Percentiles rank a stretch among this genome's conserved stretches.
Evolutionary conservation across 495 filamentous ascomycete species (phyloP).

Genomic region (Xanthoparmelia taractica): DNA sequence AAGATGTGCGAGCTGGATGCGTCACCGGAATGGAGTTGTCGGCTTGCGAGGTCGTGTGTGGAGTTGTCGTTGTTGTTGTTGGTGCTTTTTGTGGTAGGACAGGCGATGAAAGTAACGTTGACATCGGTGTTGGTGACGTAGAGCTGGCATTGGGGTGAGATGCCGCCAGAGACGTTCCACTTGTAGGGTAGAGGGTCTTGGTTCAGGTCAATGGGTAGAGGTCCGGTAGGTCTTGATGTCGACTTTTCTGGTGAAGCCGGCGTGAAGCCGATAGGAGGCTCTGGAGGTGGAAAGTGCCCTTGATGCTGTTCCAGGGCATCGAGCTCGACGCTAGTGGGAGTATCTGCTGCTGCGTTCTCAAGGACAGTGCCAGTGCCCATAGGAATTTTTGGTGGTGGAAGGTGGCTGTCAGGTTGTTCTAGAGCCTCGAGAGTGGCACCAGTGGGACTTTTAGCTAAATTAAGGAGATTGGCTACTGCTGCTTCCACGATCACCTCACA

Average conservation of each 20-base stretch:
- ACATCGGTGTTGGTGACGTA: background rate
- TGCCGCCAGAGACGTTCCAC: background rate
- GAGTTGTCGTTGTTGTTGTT: background rate
- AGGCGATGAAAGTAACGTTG: background rate
- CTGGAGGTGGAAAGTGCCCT: background rate
- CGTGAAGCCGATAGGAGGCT: background rate
- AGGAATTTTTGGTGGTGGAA: background rate
- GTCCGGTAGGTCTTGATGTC: background rate
- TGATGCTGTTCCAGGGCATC: background rate
- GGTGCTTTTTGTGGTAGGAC: background rate
- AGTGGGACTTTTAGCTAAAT: background rate
- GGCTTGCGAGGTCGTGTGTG: background rate
- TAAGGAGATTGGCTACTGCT: background rate
- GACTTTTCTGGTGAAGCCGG: background rate
- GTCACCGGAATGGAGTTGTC: background rate
- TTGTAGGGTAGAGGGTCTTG: background rate
- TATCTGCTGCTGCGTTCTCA: background rate
- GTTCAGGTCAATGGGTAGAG: background rate
- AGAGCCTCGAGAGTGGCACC: background rate
- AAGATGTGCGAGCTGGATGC: background rate
- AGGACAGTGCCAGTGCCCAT: background rate
- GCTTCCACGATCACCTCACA: background rate
- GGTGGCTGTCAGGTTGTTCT: background rate
- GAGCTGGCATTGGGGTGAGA: constrained; percentile 1
- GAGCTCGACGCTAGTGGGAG: background rate